Evolutionary conservation across 2,329 filamentous ascomycete species (phyloP).

Genomic region (Ophiostoma ulmi): DNA sequence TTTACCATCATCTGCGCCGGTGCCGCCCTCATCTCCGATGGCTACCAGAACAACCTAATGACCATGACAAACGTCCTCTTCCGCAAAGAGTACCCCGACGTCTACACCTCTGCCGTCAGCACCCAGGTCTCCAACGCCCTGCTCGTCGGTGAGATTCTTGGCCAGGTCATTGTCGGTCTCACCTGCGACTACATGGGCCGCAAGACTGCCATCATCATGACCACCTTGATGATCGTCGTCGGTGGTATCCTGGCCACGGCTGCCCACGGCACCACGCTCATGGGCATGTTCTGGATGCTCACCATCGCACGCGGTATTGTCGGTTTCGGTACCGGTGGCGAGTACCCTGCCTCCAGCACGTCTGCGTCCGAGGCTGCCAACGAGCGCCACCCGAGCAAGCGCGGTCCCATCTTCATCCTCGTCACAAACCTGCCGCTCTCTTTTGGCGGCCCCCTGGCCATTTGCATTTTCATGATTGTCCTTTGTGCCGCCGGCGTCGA

Average conservation of each 20-base stretch:
- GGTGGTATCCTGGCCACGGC: constrained; percentile 46
- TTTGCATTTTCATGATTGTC: constrained; percentile 46
- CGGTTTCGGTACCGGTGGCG: constrained; percentile 44
- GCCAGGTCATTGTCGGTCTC: constrained; percentile 50
- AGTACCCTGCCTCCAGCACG: constrained; percentile 49
- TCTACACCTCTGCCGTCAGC: constrained; percentile 35
- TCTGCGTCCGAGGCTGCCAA: constrained; percentile 52
- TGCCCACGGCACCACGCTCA: constrained; percentile 37
- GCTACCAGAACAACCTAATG: constrained; percentile 36
- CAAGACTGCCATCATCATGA: constrained; percentile 43
- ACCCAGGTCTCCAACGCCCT: constrained; percentile 49
- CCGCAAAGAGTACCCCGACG: constrained; percentile 32
- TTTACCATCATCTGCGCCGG: constrained; percentile 27
- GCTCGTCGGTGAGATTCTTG: constrained; percentile 51
- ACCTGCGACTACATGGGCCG: constrained; percentile 48
- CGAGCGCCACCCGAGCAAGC: constrained; percentile 36
- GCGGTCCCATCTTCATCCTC: constrained; percentile 53
- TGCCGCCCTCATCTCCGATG: constrained; percentile 32
- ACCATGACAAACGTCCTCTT: constrained; percentile 35
- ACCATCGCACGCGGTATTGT: constrained; percentile 40
- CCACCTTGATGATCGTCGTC: constrained; percentile 41
- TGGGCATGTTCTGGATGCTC: constrained; percentile 49
- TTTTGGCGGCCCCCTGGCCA: constrained; percentile 48
- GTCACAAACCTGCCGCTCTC: constrained; percentile 46
- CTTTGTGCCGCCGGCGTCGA: constrained; percentile 43